Conservation (phyloP, 2,329 filamentous ascomycete species). For the Epichloe amarillans region DNA sequence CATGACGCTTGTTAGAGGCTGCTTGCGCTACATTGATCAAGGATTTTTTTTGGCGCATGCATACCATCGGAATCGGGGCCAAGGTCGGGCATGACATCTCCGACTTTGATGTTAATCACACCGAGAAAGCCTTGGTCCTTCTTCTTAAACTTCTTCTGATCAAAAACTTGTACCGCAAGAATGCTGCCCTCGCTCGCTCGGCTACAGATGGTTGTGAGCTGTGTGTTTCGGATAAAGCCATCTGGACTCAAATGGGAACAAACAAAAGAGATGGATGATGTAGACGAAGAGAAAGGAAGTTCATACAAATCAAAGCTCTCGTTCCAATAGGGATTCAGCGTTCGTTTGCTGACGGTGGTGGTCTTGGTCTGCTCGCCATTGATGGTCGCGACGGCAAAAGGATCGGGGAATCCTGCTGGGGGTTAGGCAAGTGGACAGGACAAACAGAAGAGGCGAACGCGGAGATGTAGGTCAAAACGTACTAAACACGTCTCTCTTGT, state of each 20-base stretch:
- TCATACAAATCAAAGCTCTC: conserved; percentile 95
- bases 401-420: conserved; percentile 76
- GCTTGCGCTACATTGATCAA: conserved; percentile 6
- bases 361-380: conserved; percentile 97
- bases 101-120: conserved; percentile 92
- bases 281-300: conserved; percentile 4
- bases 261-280: not conserved
- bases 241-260: not conserved
- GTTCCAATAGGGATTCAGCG: conserved; percentile 99
- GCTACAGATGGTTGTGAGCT: conserved; percentile 32
- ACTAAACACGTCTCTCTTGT: conserved; percentile 99
- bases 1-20: conserved; percentile 15
- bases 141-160: conserved; percentile 99
- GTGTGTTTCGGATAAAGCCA: not conserved
- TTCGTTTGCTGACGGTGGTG: conserved; percentile 94
- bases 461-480: conserved; percentile 29
- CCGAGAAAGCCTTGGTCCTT: conserved; percentile 98
- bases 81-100: conserved; percentile 76
- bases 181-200: conserved; percentile 90
- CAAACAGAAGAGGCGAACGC: not conserved
- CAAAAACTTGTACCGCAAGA: conserved; percentile 93
- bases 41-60: conserved; percentile 12
- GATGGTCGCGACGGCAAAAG: conserved; percentile 92
- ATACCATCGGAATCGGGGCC: conserved; percentile 82
- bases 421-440: conserved; percentile 15